These are phyloP conservation scores for Pyrenochaeta sp. DNA, from an alignment of 2,329 filamentous ascomycete genomes.

Conservation along the genomic window DNA sequence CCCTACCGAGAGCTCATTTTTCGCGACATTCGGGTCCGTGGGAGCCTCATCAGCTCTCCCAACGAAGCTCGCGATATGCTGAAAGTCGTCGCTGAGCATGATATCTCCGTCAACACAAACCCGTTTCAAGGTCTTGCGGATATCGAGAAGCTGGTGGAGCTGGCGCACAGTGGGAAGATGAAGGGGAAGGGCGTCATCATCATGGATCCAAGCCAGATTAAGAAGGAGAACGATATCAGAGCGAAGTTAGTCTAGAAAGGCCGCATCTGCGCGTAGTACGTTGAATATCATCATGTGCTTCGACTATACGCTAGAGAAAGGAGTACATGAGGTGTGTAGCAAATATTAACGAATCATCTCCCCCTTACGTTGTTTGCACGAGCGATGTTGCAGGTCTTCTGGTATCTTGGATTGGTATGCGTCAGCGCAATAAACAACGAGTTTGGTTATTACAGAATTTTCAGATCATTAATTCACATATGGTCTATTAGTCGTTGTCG, in stretches of 20 bases:
- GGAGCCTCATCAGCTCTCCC: conserved; percentile 55
- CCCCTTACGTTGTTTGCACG: no score
- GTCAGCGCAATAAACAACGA: no score
- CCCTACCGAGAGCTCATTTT: conserved; percentile 62
- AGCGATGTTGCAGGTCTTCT: no score
- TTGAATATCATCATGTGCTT: no score
- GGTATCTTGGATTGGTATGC: no score
- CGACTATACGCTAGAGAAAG: no score
- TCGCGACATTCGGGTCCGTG: conserved; percentile 61
- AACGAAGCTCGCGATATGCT: conserved; percentile 60
- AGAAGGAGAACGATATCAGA: conserved; percentile 35
- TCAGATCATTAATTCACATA: no score
- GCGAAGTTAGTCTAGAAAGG: background rate
- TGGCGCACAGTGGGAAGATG: conserved; percentile 63
- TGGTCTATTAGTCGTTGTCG: no score
- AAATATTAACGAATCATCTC: no score
- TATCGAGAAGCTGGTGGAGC: conserved; percentile 60
- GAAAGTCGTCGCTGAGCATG: conserved; percentile 55
- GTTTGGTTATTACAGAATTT: no score
- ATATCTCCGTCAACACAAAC: conserved; percentile 61
- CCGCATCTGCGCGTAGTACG: no score
- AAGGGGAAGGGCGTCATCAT: conserved; percentile 65
- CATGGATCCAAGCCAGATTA: conserved; percentile 59
- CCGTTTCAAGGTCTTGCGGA: conserved; percentile 62
- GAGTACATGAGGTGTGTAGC: no score